Evolutionary conservation across 2,329 filamentous ascomycete species (phyloP), one percentile per base, ranked within the genome.

Genomic region (Xylariaceae sp.): DNA sequence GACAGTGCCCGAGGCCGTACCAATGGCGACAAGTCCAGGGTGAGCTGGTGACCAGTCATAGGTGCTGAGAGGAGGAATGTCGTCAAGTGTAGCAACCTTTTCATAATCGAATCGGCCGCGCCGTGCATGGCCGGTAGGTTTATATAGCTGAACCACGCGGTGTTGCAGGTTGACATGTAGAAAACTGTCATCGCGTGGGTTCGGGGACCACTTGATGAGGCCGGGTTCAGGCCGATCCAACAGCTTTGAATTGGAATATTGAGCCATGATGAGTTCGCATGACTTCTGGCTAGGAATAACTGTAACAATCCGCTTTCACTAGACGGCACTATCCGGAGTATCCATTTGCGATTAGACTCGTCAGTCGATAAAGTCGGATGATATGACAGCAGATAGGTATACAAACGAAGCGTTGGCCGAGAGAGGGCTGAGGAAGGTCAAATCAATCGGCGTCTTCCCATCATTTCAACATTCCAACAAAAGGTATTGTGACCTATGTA

Each of bases 1-100:
- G 61, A 92, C 89, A 53, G 92, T 85, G 45, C 91, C 91, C 34
- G 86, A 87, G 12, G 86, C 83, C 9, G 89, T 90, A 36, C 91
- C 91, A 24, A 95, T 83, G 19, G 89, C 90, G 36, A 95, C 82
- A 7, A 93, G 78, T 48, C 87, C 85, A 28, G 80, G 77, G n/a
- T 83, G 76, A 26, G 78, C 79, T 23, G 85, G 83, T 11, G 85
- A 87, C 86, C 85, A 88, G 73, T 88, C 86, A 68, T 87, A 88
- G 4, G 85, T 86, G 39, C 83, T 88, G 56, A 88, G 76, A 4
- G 82, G 81, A 34, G 85, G 86, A 40, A 87, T 82, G 64, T 88
- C 84, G 68, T 87, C 83, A 64, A 88, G 84, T 46, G 83, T 82
- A 17, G 81, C 81, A 17, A 84, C 71, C 65, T 80, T 83, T 46